Conservation (phyloP, 768 basidiomycete genomes). For the Chalciporus sphaerocephalus region DNA sequence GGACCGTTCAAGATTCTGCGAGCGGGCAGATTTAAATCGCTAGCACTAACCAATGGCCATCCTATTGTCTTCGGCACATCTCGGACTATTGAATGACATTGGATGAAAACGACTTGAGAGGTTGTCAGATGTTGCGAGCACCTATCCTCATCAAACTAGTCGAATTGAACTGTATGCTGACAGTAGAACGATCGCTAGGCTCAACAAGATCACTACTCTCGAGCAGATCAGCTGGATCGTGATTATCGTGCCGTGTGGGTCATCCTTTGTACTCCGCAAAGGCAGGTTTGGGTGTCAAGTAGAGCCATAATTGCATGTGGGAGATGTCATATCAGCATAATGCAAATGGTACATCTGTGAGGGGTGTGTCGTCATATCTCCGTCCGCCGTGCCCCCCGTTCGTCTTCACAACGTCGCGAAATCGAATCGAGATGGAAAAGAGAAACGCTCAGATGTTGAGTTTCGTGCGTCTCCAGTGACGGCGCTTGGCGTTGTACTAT, state of each 20-base stretch:
- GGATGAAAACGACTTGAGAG: neutral
- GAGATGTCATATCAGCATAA: conserved; percentile 13
- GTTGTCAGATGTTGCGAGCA: too few relatives aligned
- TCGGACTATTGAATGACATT: neutral
- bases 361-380: conserved; percentile 18
- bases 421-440: conserved; percentile 1
- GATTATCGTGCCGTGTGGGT: too few relatives aligned
- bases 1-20: too few relatives aligned
- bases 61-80: neutral
- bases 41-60: too few relatives aligned
- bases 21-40: too few relatives aligned
- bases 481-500: conserved; percentile 91
- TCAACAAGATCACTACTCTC: neutral
- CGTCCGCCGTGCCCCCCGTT: conserved; percentile 7
- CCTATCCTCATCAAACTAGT: neutral
- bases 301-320: conserved; percentile 17
- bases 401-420: conserved; percentile 4
- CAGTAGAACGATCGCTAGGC: neutral
- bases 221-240: too few relatives aligned
- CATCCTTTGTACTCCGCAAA: neutral
- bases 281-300: neutral
- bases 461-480: conserved; percentile 99
- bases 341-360: conserved; percentile 23
- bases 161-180: neutral
- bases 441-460: conserved; percentile 74